Conservation (phyloP, 768 basidiomycete species). For the Dentipellis fragilis region DNA sequence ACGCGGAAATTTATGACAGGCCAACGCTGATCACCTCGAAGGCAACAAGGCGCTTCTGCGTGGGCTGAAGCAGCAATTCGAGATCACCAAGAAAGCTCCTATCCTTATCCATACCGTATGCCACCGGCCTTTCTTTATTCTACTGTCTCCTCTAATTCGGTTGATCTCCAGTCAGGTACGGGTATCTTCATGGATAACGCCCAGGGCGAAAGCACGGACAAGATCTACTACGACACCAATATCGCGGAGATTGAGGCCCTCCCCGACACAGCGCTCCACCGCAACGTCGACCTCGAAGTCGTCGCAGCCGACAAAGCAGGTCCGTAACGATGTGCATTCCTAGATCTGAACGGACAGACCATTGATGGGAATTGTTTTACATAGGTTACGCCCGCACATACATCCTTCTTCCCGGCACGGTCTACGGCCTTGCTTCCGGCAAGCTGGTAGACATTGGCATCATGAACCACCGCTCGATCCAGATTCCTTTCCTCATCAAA, state of each 20-base stretch:
- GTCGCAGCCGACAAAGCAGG: constrained; percentile 40
- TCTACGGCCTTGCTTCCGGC: constrained; percentile 46
- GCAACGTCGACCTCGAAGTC: constrained; percentile 39
- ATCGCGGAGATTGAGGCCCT: constrained; percentile 33
- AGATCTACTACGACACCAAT: constrained; percentile 43
- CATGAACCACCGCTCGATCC: constrained; percentile 41
- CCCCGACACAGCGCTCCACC: constrained; percentile 35
- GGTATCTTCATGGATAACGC: not conserved
- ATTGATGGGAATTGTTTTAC: constrained; percentile 6
- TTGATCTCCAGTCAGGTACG: not conserved
- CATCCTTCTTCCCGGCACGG: constrained; percentile 45
- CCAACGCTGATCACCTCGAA: not conserved
- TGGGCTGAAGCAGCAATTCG: not conserved
- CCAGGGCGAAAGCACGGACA: constrained; percentile 21
- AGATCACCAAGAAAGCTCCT: not conserved
- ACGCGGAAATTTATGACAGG: not conserved
- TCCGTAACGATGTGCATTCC: constrained; percentile 10
- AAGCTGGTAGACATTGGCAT: constrained; percentile 40
- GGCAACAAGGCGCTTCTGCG: not conserved
- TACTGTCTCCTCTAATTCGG: not conserved
- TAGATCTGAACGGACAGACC: not conserved
- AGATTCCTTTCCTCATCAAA: constrained; percentile 39
- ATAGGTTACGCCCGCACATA: constrained; percentile 40
- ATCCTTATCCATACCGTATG: not conserved
- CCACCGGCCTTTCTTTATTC: not conserved